A percentile compares a stretch with the other conserved stretches of the same genome.
Evolutionary conservation across 208 protist species (phyloP).

Genomic region (Leishmania mexicana): DNA sequence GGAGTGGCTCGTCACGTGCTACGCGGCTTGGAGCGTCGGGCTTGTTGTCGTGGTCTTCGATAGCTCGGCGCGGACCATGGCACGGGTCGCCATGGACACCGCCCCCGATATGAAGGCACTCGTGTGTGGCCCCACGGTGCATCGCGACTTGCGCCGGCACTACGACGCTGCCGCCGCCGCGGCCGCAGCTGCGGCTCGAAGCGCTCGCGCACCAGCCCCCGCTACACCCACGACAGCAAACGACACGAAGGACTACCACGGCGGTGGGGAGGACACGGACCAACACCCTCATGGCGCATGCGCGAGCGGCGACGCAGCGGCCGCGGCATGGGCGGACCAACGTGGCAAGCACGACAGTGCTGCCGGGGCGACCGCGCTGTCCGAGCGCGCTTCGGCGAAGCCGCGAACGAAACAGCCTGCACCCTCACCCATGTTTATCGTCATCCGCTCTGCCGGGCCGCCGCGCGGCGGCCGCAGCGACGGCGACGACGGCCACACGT

Average conservation of each 20-base stretch:
- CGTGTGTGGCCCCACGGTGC: slow-evolving; percentile 49
- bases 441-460: slow-evolving; percentile 16
- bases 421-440: slow-evolving; percentile 17
- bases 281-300: not conserved
- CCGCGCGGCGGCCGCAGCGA: slow-evolving; percentile 4
- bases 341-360: not conserved
- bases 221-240: not conserved
- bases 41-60: slow-evolving; percentile 50
- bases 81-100: slow-evolving; percentile 34
- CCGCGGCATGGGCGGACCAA: not conserved
- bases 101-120: slow-evolving; percentile 38
- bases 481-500: not conserved
- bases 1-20: slow-evolving; percentile 78
- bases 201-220: slow-evolving; percentile 2
- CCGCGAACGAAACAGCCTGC: not conserved
- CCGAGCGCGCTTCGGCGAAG: not conserved
- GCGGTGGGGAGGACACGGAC: not conserved
- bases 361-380: not conserved
- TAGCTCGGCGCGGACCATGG: slow-evolving; percentile 28
- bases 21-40: slow-evolving; percentile 59
- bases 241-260: not conserved
- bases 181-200: slow-evolving; percentile 2
- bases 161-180: slow-evolving; percentile 16
- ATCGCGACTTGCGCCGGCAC: slow-evolving; percentile 25
- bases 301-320: not conserved